Conservation (phyloP, 2,329 filamentous ascomycete genomes). For the Rhinocladiella mackenziei region DNA sequence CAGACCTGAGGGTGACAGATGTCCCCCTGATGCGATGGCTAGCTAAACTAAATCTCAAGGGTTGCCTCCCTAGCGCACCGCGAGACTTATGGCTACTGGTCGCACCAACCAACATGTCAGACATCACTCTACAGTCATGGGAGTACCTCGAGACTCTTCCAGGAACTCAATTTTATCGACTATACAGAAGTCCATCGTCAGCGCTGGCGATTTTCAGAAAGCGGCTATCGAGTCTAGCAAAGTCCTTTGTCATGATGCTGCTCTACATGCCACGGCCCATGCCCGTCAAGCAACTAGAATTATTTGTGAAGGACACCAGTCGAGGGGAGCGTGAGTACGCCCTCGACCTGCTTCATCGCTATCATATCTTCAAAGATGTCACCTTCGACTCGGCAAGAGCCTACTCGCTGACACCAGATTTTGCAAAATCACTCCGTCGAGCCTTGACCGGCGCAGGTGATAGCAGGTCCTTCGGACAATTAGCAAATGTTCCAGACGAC, state of each 20-base stretch:
- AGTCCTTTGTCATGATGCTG: slow-evolving; percentile 92
- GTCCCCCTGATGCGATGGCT: no score
- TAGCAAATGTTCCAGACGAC: slow-evolving; percentile 62
- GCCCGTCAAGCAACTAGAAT: slow-evolving; percentile 72
- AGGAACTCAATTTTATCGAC: slow-evolving; percentile 80
- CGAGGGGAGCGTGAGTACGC: slow-evolving; percentile 76
- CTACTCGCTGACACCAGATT: slow-evolving; percentile 74
- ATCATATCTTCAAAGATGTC: slow-evolving; percentile 78
- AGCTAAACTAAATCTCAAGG: no score
- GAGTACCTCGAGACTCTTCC: slow-evolving; percentile 92
- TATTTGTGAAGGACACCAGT: slow-evolving; percentile 72
- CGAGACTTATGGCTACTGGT: no score
- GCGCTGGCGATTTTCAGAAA: slow-evolving; percentile 93
- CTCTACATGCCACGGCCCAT: slow-evolving; percentile 85
- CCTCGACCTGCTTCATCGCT: slow-evolving; percentile 70
- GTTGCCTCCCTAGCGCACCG: no score
- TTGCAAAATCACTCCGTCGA: slow-evolving; percentile 75
- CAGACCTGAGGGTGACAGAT: no score
- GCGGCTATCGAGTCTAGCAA: slow-evolving; percentile 92
- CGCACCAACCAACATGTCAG: slow-evolving; percentile 14
- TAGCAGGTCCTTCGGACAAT: slow-evolving; percentile 86
- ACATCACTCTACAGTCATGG: slow-evolving; percentile 55
- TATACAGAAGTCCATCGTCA: slow-evolving; percentile 95
- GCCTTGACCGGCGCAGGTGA: slow-evolving; percentile 83
- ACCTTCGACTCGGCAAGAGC: slow-evolving; percentile 60